Evolutionary conservation across 495 filamentous ascomycete genomes (phyloP).

Genomic region (Aspergillus asperescens): DNA sequence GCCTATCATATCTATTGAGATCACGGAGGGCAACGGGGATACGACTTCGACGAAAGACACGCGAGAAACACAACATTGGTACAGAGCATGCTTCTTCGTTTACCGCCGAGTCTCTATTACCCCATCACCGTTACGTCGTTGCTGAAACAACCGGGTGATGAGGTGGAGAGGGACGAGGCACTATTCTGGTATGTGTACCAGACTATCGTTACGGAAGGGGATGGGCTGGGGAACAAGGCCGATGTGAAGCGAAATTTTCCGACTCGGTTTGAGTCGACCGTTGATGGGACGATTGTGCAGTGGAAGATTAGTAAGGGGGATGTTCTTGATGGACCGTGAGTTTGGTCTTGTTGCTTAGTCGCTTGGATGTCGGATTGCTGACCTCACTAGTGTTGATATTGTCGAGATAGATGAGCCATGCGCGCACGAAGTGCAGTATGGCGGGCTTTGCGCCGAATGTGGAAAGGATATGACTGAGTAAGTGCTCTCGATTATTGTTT

Average conservation of each 20-base stretch:
- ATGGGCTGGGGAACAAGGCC: constrained; percentile 58
- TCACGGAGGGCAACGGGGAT: constrained; percentile 9
- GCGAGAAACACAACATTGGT: constrained; percentile 7
- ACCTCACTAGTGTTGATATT: constrained; percentile 44
- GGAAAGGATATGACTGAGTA: constrained; percentile 95
- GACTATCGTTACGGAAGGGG: constrained; percentile 67
- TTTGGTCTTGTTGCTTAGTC: background rate
- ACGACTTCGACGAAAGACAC: constrained; percentile 4
- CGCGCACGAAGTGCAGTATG: constrained; percentile 83
- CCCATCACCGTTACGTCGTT: constrained; percentile 91
- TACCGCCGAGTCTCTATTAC: constrained; percentile 66
- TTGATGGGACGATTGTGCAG: constrained; percentile 67
- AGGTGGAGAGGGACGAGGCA: constrained; percentile 66
- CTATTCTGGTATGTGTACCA: constrained; percentile 83
- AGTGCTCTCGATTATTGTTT: constrained; percentile 17
- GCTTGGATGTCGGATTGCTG: background rate
- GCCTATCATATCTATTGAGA: background rate
- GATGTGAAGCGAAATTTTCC: constrained; percentile 67
- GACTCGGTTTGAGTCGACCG: constrained; percentile 72
- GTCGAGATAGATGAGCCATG: constrained; percentile 87
- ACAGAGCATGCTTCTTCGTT: constrained; percentile 46
- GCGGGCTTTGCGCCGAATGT: constrained; percentile 82
- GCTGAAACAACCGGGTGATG: constrained; percentile 67
- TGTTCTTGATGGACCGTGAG: constrained; percentile 52
- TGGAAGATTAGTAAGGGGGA: constrained; percentile 75